Base-by-base conservation (phyloP, 352 stramenopile species). In the Thalassiosira livingstoniorum region DNA sequence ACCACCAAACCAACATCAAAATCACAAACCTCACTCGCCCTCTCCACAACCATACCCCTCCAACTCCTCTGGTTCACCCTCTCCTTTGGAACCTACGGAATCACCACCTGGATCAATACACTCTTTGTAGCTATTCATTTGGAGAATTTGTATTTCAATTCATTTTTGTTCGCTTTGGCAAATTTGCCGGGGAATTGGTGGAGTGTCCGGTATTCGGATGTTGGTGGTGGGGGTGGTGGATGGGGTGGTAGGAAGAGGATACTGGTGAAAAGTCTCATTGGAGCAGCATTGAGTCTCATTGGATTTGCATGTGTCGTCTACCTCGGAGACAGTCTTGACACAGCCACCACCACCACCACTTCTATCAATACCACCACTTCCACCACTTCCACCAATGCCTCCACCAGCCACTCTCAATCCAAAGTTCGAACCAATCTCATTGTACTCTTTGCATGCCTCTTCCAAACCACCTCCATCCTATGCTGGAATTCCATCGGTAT, bases 31-130 rank as follows among this genome's bases (percentile, higher is more conserved):
- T 18, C 39, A 4, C 18, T 54, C 39, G n/a, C 53, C 35, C 25
- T 37, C 29, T 62, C n/a, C 23, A 94, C 82, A 23, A 94, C 88
- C 10, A 70, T 82, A 53, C 76, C 85, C 10, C 74, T 95, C 25
- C 80, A 90, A 83, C 67, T 82, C 34, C 65, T 92, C 64, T 95
- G 91, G 91, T 95, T 95, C 43, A 81, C 63, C 34, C 61, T 95
- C 4, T 88, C 90, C 42, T 97, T 98, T 90, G 95, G 95, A 35
- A 97, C 93, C 13, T 98, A 98, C 77, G 96, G 96, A 13, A 84
- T 98, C 25, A 95, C 95, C 7, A 97, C 95, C 29, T 98, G 96
- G 96, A 98, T 98, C 73, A 97, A 96, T 34, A 97, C 94, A 67
- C 75, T 98, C 0, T 98, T 98, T 87, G 79, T 96, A 61, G 45